Percentiles rank a stretch among this genome's conserved stretches.
Evolutionary conservation across 176 grass and related monocot genomes (phyloP).

Genomic region (Tuctoria greenei): DNA sequence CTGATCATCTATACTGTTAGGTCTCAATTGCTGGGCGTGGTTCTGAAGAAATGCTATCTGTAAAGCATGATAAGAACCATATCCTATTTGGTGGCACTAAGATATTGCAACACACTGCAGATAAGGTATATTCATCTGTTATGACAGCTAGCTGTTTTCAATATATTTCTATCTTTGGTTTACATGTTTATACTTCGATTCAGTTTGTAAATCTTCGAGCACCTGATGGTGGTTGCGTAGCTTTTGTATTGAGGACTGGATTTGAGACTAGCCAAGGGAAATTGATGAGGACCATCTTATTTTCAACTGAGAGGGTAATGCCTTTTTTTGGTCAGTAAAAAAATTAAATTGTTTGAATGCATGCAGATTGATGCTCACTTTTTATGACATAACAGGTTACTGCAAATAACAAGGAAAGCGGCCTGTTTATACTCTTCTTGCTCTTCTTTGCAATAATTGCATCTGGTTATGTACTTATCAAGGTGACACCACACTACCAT

Average conservation of each 20-base stretch:
- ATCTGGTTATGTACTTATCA: slow-evolving; percentile 92
- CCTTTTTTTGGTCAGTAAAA: slow-evolving; percentile 30
- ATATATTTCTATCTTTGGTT: slow-evolving; percentile 41
- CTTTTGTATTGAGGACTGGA: slow-evolving; percentile 95
- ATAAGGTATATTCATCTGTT: slow-evolving; percentile 64
- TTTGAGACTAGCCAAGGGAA: slow-evolving; percentile 99
- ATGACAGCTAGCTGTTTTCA: slow-evolving; percentile 13
- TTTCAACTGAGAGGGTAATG: slow-evolving; percentile 98
- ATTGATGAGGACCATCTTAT: slow-evolving; percentile 98
- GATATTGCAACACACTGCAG: slow-evolving; percentile 93
- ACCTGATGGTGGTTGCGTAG: slow-evolving; percentile 92
- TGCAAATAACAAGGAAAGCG: slow-evolving; percentile 96
- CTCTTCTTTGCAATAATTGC: slow-evolving; percentile 99
- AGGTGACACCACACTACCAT: slow-evolving; percentile 51
- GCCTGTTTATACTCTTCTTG: slow-evolving; percentile 95
- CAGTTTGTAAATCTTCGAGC: slow-evolving; percentile 79
- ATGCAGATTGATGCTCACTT: slow-evolving; percentile 13
- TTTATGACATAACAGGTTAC: slow-evolving; percentile 70
- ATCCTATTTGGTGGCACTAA: slow-evolving; percentile 98
- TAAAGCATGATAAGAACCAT: slow-evolving; percentile 97
- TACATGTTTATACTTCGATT: slow-evolving; percentile 46
- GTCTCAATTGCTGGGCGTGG: slow-evolving; percentile 67
- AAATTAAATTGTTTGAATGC: slow-evolving; percentile 17
- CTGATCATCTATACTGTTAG: slow-evolving; percentile 47
- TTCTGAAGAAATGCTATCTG: slow-evolving; percentile 81